These are phyloP conservation scores for Actinomucor elegans DNA, from an alignment of 371 early-diverging fungal genomes.

Conservation along the genomic window DNA sequence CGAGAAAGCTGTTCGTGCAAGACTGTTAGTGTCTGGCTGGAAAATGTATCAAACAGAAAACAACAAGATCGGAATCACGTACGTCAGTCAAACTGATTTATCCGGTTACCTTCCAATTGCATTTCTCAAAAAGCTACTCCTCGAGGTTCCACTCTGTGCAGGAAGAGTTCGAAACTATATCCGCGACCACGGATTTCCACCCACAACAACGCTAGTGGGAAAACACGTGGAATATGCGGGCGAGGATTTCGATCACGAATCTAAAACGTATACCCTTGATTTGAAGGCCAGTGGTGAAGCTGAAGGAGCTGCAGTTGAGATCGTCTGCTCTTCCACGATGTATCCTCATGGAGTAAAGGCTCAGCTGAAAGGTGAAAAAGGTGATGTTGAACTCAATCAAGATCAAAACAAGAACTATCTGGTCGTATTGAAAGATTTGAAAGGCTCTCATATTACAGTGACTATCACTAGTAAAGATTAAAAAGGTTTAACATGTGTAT, in stretches of 20 bases:
- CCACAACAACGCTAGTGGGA: constrained; percentile 4
- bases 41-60: constrained; percentile 22
- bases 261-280: constrained; percentile 13
- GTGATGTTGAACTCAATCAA: neutral
- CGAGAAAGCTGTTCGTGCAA: constrained; percentile 32
- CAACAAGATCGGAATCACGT: constrained; percentile 30
- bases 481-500: too few relatives aligned
- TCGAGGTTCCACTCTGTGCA: constrained; percentile 41
- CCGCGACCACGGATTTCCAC: constrained; percentile 32
- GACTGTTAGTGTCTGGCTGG: constrained; percentile 42
- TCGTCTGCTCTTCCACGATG: constrained; percentile 24
- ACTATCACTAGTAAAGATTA: neutral
- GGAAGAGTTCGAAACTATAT: constrained; percentile 42
- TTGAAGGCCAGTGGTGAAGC: constrained; percentile 18
- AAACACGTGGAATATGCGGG: constrained; percentile 6
- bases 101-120: constrained; percentile 37
- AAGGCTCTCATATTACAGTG: constrained; percentile 3
- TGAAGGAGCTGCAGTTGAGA: constrained; percentile 2
- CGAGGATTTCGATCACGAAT: constrained; percentile 39
- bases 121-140: constrained; percentile 29
- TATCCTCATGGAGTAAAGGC: constrained; percentile 39
- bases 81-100: constrained; percentile 41
- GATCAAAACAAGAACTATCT: constrained; percentile 1
- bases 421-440: neutral
- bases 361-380: constrained; percentile 14